phyloP scores from a whole-genome alignment of 2,329 filamentous ascomycete species.

The Venturia effusa region DNA sequence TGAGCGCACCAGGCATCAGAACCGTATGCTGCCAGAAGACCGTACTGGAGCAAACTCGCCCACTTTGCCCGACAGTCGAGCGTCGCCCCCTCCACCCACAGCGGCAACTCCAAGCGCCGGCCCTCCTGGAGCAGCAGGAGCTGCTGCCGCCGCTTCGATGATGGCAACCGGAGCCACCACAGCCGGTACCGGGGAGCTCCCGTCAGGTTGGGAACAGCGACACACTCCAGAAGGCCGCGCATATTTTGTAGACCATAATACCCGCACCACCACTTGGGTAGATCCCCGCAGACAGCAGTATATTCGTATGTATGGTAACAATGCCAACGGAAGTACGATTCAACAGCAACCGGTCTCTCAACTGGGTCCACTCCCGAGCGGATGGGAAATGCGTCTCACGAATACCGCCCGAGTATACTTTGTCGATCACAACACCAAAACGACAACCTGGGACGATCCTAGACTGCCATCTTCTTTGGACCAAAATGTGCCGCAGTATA shows the following conservation, averaged over 20 bases:
- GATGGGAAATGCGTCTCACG: slow-evolving; percentile 98
- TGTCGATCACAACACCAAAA: slow-evolving; percentile 99
- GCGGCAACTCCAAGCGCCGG: slow-evolving; percentile 24
- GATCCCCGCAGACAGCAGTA: slow-evolving; percentile 96
- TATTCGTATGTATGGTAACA: slow-evolving; percentile 94
- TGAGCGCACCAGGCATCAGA: slow-evolving; percentile 87
- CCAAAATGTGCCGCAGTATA: slow-evolving; percentile 98
- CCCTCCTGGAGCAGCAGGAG: slow-evolving; percentile 33
- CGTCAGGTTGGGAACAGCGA: slow-evolving; percentile 91
- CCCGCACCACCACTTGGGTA: slow-evolving; percentile 95
- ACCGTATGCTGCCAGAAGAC: slow-evolving; percentile 90
- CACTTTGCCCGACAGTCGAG: slow-evolving; percentile 49
- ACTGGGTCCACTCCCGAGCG: slow-evolving; percentile 85
- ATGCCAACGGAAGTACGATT: slow-evolving; percentile 63
- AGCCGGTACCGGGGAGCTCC: slow-evolving; percentile 86
- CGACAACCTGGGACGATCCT: slow-evolving; percentile 97
- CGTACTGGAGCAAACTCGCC: slow-evolving; percentile 89
- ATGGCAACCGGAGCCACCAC: slow-evolving; percentile 93
- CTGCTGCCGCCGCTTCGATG: slow-evolving; percentile 61
- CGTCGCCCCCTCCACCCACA: slow-evolving; percentile 23
- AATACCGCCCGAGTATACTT: slow-evolving; percentile 98
- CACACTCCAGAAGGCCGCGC: slow-evolving; percentile 89
- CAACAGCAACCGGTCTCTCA: slow-evolving; percentile 97
- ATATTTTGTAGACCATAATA: slow-evolving; percentile 98
- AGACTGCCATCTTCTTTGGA: slow-evolving; percentile 89